Percentiles rank a stretch among this genome's conserved stretches.
Conservation (phyloP, 2,329 filamentous ascomycete species). For the Lachnellula subtilissima region DNA sequence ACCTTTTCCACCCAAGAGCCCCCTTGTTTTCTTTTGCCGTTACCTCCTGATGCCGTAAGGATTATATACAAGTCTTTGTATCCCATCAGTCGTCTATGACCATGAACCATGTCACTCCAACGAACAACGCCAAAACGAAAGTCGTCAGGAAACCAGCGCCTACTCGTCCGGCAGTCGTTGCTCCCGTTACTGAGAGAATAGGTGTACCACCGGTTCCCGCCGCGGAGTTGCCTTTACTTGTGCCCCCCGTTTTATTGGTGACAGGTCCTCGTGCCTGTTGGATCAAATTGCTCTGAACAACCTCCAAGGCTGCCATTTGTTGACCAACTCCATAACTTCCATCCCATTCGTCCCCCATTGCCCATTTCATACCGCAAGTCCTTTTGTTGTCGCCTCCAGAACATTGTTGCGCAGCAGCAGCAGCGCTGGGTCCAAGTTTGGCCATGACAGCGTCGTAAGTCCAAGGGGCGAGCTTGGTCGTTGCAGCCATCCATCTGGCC, state of each 20-base stretch:
- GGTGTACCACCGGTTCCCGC: constrained; percentile 19
- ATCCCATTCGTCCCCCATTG: constrained; percentile 49
- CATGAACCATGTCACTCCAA: constrained; percentile 54
- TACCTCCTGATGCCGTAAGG: background rate
- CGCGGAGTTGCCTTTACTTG: constrained; percentile 39
- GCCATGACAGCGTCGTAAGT: constrained; percentile 49
- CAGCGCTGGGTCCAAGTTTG: constrained; percentile 48
- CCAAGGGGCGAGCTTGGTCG: constrained; percentile 60
- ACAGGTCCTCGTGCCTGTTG: constrained; percentile 38
- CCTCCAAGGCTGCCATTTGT: constrained; percentile 64
- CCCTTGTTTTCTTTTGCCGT: background rate
- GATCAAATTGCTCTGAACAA: constrained; percentile 59
- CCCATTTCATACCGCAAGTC: constrained; percentile 58
- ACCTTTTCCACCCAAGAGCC: background rate
- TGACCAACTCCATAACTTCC: constrained; percentile 59
- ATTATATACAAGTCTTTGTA: background rate
- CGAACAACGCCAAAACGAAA: constrained; percentile 45
- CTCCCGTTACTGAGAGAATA: background rate
- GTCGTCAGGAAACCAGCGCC: constrained; percentile 65
- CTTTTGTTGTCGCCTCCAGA: constrained; percentile 51
- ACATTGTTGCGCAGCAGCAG: constrained; percentile 53
- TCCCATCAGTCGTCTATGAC: constrained; percentile 22
- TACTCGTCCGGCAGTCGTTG: constrained; percentile 54
- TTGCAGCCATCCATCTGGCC: constrained; percentile 55
- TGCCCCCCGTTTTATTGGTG: constrained; percentile 53